These are phyloP conservation scores for Pseudocercospora vitis DNA, from an alignment of 2,329 filamentous ascomycete species.

Conservation along the genomic window DNA sequence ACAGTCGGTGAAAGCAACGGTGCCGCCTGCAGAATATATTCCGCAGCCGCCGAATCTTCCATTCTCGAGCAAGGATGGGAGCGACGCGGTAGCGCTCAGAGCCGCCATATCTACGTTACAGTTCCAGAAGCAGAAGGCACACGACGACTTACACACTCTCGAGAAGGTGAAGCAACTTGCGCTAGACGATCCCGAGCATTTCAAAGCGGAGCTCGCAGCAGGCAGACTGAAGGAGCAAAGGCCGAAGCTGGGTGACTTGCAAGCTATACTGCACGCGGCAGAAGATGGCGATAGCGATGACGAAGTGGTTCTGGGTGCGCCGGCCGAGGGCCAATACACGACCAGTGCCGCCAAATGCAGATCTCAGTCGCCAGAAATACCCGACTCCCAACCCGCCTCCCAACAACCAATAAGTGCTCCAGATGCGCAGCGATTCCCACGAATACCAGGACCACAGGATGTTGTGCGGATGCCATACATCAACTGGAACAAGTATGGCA, in stretches of 20 bases:
- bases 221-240: constrained; percentile 51
- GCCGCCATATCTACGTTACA: constrained; percentile 84
- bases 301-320: constrained; percentile 33
- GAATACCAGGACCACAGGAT: constrained; percentile 74
- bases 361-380: constrained; percentile 30
- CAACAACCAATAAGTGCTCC: background rate
- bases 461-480: constrained; percentile 83
- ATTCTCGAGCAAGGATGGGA: constrained; percentile 60
- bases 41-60: constrained; percentile 46
- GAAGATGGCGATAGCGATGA: constrained; percentile 34
- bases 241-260: constrained; percentile 34
- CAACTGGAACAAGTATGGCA: constrained; percentile 91
- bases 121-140: constrained; percentile 76
- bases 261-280: constrained; percentile 39
- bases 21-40: constrained; percentile 40
- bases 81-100: constrained; percentile 82
- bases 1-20: constrained; percentile 17
- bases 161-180: constrained; percentile 70
- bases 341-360: constrained; percentile 6
- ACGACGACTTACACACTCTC: constrained; percentile 71
- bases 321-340: constrained; percentile 30
- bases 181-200: constrained; percentile 67
- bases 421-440: constrained; percentile 52
- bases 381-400: constrained; percentile 22
- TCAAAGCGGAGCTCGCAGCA: constrained; percentile 65